phyloP scores from a whole-genome alignment of 2,329 filamentous ascomycete species.

The Talaromyces sp. region DNA sequence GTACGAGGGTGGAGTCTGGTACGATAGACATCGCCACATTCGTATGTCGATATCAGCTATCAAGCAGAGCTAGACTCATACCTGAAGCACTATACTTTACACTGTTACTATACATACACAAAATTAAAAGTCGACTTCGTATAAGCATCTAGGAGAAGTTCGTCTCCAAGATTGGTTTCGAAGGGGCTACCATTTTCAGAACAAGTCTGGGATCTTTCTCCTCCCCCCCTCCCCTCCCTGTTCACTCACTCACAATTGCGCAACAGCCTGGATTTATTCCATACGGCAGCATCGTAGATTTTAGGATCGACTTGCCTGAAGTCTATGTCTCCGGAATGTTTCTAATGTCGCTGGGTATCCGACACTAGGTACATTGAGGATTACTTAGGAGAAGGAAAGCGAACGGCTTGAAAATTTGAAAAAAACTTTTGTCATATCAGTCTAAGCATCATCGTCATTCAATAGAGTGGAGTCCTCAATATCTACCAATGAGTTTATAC shows the following conservation, averaged over 20 bases:
- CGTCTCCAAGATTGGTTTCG: neutral
- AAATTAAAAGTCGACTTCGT: neutral
- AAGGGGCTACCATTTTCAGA: neutral
- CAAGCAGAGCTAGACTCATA: neutral
- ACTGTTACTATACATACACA: neutral
- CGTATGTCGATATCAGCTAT: neutral
- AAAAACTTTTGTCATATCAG: neutral
- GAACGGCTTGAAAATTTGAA: neutral
- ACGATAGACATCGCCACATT: neutral
- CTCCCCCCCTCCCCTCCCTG: too few relatives aligned
- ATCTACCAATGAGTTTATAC: constrained; percentile 1
- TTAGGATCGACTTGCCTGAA: neutral
- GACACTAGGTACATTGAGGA: neutral
- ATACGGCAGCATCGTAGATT: neutral
- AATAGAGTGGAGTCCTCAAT: constrained; percentile 1
- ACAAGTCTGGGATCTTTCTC: neutral
- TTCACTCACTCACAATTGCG: neutral
- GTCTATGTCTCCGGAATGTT: neutral
- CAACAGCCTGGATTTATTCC: neutral
- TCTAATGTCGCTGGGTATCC: neutral
- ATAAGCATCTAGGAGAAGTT: neutral
- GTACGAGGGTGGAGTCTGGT: too few relatives aligned
- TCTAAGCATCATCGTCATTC: constrained; percentile 8
- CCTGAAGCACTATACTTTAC: neutral
- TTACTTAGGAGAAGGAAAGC: neutral